Evolutionary conservation across 371 early-diverging fungal genomes (phyloP), one percentile per base, ranked within the genome.

Genomic region (Umbelopsis sp.): DNA sequence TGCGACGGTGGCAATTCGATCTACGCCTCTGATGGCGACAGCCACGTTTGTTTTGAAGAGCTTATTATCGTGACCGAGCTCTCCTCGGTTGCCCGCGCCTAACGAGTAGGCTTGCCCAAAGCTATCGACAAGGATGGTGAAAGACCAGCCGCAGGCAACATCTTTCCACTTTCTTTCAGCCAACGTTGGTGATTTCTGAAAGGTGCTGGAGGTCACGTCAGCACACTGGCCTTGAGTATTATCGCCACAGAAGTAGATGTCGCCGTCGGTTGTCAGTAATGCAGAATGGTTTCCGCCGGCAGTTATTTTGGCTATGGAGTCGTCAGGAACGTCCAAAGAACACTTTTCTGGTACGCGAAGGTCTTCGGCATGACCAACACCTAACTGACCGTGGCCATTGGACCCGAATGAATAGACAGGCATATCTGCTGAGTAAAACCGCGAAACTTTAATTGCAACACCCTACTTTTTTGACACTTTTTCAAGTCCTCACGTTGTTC

Each of bases 251-350:
- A 79, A 72, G 68, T 73, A 79, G 62, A 81, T 51, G 12, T 22
- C 53, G n/a, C 76, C 76, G 18, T 70, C 38, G 18, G 63, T 52
- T 0, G 85, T 84, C 25, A 89, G 67, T 14, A 87, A 50, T 0
- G 84, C 86, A 0, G 90, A 79, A 67, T 91, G 93, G 65, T 91
- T 91, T 4, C 89, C 87, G 16, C 91, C 93, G 20, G 89, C 88
- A 7, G 72, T 68, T 1, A 83, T 65, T 20, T 82, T 76, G 35
- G 65, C 32, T 12, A 78, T 69, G 7, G 67, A 29, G 38, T 68
- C 37, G 0, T 44, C 50, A 6, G 77, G 80, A 46, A 79, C 48
- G 22, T 76, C 80, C 2, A 73, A 45, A 22, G 12, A 51, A 50
- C 82, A 80, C 11, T 22, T 62, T 20, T 68, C 67, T 3, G 80